These are phyloP conservation scores for Juglanconis oblonga DNA, from an alignment of 2,329 filamentous ascomycete species.

Conservation along the genomic window DNA sequence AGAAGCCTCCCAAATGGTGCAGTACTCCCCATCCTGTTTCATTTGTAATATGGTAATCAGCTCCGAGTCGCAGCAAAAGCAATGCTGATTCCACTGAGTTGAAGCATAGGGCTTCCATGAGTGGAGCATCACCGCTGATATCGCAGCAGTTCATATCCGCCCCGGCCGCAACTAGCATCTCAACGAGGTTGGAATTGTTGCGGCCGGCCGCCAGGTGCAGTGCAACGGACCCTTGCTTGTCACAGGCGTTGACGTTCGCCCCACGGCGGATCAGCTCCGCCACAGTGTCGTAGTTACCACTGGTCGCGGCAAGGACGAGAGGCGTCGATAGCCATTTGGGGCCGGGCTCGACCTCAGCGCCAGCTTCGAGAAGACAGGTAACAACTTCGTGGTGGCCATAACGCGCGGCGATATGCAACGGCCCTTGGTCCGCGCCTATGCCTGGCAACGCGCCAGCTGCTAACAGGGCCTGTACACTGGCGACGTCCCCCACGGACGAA, in stretches of 20 bases:
- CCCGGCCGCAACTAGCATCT: background rate
- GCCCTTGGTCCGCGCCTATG: background rate
- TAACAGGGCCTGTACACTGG: background rate
- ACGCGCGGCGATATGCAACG: background rate
- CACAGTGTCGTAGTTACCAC: background rate
- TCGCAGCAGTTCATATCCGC: background rate
- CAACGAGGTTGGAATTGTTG: background rate
- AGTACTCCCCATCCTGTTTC: background rate
- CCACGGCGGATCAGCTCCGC: background rate
- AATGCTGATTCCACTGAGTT: background rate
- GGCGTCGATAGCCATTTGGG: background rate
- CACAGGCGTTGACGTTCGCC: background rate
- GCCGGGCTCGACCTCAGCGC: conserved; percentile 17
- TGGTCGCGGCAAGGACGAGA: background rate
- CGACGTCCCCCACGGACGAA: background rate
- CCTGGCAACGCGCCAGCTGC: background rate
- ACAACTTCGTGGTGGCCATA: background rate
- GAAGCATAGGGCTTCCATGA: background rate
- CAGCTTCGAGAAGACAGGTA: conserved; percentile 13
- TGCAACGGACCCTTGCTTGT: background rate
- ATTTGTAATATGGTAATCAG: background rate
- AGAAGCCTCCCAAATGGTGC: background rate
- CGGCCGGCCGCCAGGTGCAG: background rate
- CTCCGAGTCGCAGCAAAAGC: background rate
- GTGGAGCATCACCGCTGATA: background rate